Conservation (phyloP, 202 grass and related monocot species). For the Zoysia matrella region DNA sequence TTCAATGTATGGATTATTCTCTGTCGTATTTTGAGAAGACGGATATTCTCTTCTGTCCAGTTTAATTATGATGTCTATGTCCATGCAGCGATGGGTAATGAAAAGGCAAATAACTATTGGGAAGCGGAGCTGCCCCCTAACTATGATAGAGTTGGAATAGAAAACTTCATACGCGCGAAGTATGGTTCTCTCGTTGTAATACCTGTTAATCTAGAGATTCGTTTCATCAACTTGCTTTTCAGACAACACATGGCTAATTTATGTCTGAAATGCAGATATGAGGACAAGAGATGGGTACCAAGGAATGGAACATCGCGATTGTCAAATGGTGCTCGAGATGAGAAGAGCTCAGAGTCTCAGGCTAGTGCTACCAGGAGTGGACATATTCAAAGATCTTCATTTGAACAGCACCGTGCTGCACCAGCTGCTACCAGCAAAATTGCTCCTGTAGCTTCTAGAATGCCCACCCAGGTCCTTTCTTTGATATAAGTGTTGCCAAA, state of each 20-base stretch:
- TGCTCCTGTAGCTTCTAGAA: conserved; percentile 60
- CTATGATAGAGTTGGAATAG: conserved; percentile 99
- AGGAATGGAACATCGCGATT: not conserved
- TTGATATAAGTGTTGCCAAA: not conserved
- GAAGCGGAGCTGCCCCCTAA: conserved; percentile 94
- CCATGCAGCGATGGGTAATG: conserved; percentile 32
- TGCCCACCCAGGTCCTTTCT: conserved; percentile 50
- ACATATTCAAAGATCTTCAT: conserved; percentile 64
- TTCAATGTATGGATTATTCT: conserved; percentile 75
- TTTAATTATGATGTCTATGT: conserved; percentile 15
- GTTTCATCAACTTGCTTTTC: conserved; percentile 21
- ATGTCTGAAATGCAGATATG: conserved; percentile 19
- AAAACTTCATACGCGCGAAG: conserved; percentile 99
- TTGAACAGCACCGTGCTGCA: conserved; percentile 60
- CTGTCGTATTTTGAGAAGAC: conserved; percentile 10
- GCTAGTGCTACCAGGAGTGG: conserved; percentile 48
- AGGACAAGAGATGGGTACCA: too few relatives aligned
- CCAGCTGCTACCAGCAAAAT: conserved; percentile 48
- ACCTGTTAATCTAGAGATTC: conserved; percentile 17
- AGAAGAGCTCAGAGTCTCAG: conserved; percentile 52
- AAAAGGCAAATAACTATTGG: conserved; percentile 93
- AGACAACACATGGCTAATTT: conserved; percentile 21
- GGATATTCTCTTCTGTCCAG: not conserved
- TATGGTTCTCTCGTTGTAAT: conserved; percentile 50
- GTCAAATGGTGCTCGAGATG: conserved; percentile 54